Evolutionary conservation across 495 filamentous ascomycete genomes (phyloP).

Genomic region (Penicillium canescens): DNA sequence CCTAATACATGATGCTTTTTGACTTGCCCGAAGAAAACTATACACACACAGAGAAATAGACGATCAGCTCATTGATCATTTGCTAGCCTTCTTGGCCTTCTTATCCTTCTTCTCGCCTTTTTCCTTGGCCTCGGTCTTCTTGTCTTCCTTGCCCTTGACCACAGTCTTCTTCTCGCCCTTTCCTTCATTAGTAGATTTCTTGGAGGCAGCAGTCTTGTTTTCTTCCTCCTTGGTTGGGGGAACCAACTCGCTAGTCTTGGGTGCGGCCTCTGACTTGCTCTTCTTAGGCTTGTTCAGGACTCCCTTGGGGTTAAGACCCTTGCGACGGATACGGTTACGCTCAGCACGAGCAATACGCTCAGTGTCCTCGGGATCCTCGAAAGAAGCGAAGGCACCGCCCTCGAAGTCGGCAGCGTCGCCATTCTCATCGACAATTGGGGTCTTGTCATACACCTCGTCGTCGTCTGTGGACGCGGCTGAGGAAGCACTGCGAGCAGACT

Average conservation of each 20-base stretch:
- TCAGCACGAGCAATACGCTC: constrained; percentile 60
- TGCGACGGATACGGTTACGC: constrained; percentile 58
- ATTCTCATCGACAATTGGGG: constrained; percentile 47
- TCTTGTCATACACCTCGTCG: constrained; percentile 42
- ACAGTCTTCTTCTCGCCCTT: constrained; percentile 20
- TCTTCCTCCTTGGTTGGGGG: constrained; percentile 9
- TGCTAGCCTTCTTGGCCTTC: constrained; percentile 40
- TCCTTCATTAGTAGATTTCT: constrained; percentile 15
- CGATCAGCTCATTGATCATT: constrained; percentile 29
- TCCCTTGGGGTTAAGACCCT: constrained; percentile 66
- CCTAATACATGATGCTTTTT: constrained; percentile 34
- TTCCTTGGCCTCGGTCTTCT: constrained; percentile 9
- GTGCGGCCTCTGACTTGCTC: constrained; percentile 19
- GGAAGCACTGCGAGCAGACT: constrained; percentile 11
- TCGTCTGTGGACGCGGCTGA: constrained; percentile 25
- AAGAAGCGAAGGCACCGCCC: constrained; percentile 61
- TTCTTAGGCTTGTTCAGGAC: constrained; percentile 46
- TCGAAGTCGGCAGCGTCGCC: constrained; percentile 27
- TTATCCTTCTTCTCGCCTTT: constrained; percentile 26
- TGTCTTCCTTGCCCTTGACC: constrained; percentile 15
- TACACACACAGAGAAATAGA: constrained; percentile 23
- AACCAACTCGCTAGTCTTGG: constrained; percentile 6
- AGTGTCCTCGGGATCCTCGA: constrained; percentile 63
- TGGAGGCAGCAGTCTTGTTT: constrained; percentile 8
- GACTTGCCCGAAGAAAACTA: constrained; percentile 24